These are phyloP conservation scores for Naegleria fowleri DNA, from an alignment of 208 protist species.

Conservation along the genomic window DNA sequence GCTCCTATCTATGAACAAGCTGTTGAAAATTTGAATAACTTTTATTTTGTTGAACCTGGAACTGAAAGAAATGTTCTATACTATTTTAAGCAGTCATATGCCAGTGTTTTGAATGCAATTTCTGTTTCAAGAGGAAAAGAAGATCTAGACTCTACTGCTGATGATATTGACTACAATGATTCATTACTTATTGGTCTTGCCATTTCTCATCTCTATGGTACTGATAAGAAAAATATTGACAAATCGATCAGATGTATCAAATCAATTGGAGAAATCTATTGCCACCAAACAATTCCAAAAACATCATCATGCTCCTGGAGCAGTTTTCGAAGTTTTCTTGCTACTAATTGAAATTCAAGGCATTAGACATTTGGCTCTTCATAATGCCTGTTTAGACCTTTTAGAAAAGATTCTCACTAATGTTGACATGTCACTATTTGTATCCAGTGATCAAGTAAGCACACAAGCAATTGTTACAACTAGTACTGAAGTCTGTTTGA, in stretches of 20 bases:
- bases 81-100: background rate
- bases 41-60: background rate
- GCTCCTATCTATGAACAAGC: background rate
- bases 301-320: background rate
- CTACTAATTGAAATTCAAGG: slow-evolving; percentile 15
- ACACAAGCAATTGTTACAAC: background rate
- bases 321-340: background rate
- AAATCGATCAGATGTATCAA: background rate
- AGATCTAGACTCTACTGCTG: background rate
- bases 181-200: background rate
- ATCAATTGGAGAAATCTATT: background rate
- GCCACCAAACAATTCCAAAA: background rate
- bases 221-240: background rate
- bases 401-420: background rate
- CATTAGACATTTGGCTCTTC: background rate
- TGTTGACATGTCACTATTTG: background rate
- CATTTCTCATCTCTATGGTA: background rate
- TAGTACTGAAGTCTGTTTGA: background rate
- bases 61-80: background rate
- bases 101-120: background rate
- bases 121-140: background rate
- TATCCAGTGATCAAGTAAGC: background rate
- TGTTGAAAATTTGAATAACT: background rate
- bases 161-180: background rate
- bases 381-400: background rate